Evolutionary conservation across 2,329 filamentous ascomycete genomes (phyloP).

Genomic region (Aspergillus ustus): DNA sequence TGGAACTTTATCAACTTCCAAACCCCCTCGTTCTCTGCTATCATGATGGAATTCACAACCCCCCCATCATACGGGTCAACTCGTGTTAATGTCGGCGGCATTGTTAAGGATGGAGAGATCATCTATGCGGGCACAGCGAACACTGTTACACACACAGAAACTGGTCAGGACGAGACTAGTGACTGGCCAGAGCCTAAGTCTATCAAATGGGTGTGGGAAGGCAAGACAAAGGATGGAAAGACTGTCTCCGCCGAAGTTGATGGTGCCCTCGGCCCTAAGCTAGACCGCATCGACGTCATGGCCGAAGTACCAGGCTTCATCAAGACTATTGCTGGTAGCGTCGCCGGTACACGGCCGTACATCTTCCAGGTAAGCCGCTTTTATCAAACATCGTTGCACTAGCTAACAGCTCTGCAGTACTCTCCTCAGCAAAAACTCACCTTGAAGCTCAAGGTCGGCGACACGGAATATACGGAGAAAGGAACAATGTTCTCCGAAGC

Average conservation of each 20-base stretch:
- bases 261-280: slow-evolving; percentile 68
- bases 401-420: slow-evolving; percentile 61
- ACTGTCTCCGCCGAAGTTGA: slow-evolving; percentile 71
- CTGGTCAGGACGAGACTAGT: slow-evolving; percentile 74
- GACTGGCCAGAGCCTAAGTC: slow-evolving; percentile 87
- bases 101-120: slow-evolving; percentile 81
- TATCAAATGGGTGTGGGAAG: slow-evolving; percentile 77
- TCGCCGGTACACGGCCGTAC: slow-evolving; percentile 92
- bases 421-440: slow-evolving; percentile 67
- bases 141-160: slow-evolving; percentile 69
- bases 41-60: slow-evolving; percentile 96
- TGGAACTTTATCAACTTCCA: slow-evolving; percentile 98
- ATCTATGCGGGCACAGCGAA: slow-evolving; percentile 71
- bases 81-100: slow-evolving; percentile 77
- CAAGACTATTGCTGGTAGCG: slow-evolving; percentile 87
- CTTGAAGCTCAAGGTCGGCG: slow-evolving; percentile 84
- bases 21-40: slow-evolving; percentile 79
- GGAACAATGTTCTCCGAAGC: slow-evolving; percentile 85
- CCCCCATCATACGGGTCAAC: slow-evolving; percentile 91
- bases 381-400: slow-evolving; percentile 2
- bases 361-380: slow-evolving; percentile 82
- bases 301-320: slow-evolving; percentile 93
- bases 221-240: slow-evolving; percentile 77
- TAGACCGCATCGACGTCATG: slow-evolving; percentile 93
- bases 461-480: slow-evolving; percentile 76